These are phyloP conservation scores for Polyporus tsugae DNA, from an alignment of 1,284 basidiomycete species.

Conservation along the genomic window DNA sequence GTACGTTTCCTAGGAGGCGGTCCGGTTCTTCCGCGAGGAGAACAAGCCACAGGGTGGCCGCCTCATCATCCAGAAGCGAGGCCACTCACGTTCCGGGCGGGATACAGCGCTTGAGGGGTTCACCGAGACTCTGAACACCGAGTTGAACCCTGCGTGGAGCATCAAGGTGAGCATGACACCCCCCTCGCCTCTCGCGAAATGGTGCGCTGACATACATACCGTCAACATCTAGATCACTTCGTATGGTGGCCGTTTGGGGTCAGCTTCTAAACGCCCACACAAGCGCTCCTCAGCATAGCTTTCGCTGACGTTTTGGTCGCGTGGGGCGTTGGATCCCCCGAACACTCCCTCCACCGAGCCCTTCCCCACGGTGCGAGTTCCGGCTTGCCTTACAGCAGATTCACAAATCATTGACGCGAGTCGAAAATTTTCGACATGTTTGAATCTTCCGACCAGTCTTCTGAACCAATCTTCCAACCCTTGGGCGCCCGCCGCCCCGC, in stretches of 20 bases:
- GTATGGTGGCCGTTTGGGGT: not conserved
- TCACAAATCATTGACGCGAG: too few relatives aligned
- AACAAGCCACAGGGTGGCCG: constrained; percentile 45
- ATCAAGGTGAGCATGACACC: constrained; percentile 37
- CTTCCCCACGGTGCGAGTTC: too few relatives aligned
- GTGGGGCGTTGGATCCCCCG: too few relatives aligned
- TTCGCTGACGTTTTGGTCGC: too few relatives aligned
- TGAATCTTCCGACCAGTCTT: too few relatives aligned
- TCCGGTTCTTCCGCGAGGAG: constrained; percentile 49
- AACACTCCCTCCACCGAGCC: too few relatives aligned
- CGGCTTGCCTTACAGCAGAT: too few relatives aligned
- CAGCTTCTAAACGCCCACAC: too few relatives aligned
- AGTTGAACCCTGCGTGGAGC: constrained; percentile 43
- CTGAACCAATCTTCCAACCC: too few relatives aligned
- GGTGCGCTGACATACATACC: not conserved
- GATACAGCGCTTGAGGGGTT: constrained; percentile 46
- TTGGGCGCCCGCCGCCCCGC: too few relatives aligned
- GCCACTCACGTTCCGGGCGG: not conserved
- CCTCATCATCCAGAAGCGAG: constrained; percentile 38
- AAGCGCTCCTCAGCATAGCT: too few relatives aligned
- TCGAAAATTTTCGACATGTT: too few relatives aligned
- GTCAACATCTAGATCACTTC: constrained; percentile 20
- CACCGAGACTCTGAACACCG: constrained; percentile 40
- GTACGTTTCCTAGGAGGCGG: constrained; percentile 45
- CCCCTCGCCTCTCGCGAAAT: not conserved